Base-by-base conservation (phyloP, 257 asterid genomes). In the Pogostemon cablin region DNA sequence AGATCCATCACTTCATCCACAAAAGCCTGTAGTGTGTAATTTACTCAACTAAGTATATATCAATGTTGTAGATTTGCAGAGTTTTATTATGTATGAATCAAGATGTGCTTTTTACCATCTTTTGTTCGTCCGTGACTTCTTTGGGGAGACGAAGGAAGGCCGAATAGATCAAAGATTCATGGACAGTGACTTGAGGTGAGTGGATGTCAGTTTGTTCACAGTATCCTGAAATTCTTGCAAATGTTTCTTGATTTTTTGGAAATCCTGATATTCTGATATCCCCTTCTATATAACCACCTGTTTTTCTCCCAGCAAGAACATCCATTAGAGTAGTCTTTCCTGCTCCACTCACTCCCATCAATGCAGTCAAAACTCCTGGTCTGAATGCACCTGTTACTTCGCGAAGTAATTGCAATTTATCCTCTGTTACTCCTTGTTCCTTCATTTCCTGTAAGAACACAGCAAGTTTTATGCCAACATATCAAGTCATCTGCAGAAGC, bases 271-370 rank as follows among this genome's bases (percentile, higher is more conserved):
- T 89, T 68, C 81, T 80, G 25, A 87, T 81, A 41, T 89, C 91
- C 8, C 96, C 93, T 67, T 87, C 91, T 1, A 83, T 82, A 52
- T 83, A 87, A 10, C 93, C 96, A 11, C 91, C 91, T 0, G 90
- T 85, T 80, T 89, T 89, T 57, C 96, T 73, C 7, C 96, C 93
- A 0, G 93, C 93, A 11, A 89, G 75, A 62, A 86, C 96, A 48
- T 88, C 96, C 93, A 88, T 86, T 11, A 88, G 74, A 4, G 93
- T 88, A 0, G 96, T 89, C 74, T 89, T 89, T 40, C 93, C 91
- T 2, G 91, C 91, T 59, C 93, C 96, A 44, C 93, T 89, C 52
- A 85, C 77, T 74, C 96, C 96, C 93, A 89, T 89, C 66, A 89
- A 68, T 11, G 91, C 96, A 34, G 91, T 89, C 71, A 89, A 60